Percentiles rank a stretch among this genome's conserved stretches.
These are phyloP conservation scores for Lindgomyces ingoldianus DNA, from an alignment of 495 filamentous ascomycete genomes.

Conservation along the genomic window DNA sequence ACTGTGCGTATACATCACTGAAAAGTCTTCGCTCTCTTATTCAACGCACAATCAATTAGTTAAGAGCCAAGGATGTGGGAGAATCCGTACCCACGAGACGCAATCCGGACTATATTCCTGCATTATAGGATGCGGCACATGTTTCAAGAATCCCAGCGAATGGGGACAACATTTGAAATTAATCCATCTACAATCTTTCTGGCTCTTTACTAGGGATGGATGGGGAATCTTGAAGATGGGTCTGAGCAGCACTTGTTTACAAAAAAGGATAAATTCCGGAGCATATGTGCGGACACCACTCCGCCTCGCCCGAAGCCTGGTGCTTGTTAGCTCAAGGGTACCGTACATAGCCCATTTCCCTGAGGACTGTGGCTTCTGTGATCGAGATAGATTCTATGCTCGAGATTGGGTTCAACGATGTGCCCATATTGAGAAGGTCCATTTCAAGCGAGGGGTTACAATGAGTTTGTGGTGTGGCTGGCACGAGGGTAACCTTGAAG, in stretches of 20 bases:
- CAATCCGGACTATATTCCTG: slow-evolving; percentile 3
- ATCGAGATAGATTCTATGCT: not conserved
- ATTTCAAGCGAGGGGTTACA: slow-evolving; percentile 9
- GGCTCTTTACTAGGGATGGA: slow-evolving; percentile 12
- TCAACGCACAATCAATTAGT: too few relatives aligned
- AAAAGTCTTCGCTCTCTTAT: not conserved
- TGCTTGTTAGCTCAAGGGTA: not conserved
- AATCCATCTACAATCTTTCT: slow-evolving; percentile 12
- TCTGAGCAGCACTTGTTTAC: not conserved
- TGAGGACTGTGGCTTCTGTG: slow-evolving; percentile 8
- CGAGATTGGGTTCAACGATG: slow-evolving; percentile 11
- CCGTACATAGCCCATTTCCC: slow-evolving; percentile 1
- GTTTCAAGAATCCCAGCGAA: not conserved
- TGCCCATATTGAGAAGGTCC: not conserved
- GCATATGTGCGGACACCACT: not conserved
- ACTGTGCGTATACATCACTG: too few relatives aligned
- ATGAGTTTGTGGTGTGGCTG: slow-evolving; percentile 1
- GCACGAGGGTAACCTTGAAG: not conserved
- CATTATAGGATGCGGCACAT: not conserved
- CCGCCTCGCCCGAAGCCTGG: not conserved
- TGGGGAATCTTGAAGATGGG: not conserved
- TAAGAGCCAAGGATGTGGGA: not conserved
- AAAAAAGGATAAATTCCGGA: slow-evolving; percentile 10
- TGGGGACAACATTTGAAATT: not conserved
- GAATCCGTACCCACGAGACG: slow-evolving; percentile 1